phyloP scores from a whole-genome alignment of 495 filamentous ascomycete genomes.

The Neohortaea acidophila region DNA sequence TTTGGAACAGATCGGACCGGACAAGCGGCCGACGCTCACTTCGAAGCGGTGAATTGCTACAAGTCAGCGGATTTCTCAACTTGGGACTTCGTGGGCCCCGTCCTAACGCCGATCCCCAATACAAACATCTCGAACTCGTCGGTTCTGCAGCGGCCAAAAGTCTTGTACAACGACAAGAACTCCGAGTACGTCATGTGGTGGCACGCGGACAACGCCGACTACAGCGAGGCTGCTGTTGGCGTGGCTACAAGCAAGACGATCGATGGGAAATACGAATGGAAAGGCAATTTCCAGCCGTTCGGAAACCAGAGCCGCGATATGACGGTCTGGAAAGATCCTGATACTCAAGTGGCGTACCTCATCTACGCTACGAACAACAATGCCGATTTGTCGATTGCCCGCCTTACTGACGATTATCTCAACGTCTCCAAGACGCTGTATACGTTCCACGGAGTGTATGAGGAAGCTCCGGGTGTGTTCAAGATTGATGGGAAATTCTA shows the following conservation, averaged over 20 bases:
- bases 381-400: neutral
- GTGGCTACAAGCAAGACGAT: neutral
- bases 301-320: conserved; percentile 1
- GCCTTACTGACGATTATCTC: neutral
- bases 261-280: neutral
- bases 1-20: conserved; percentile 1
- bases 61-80: neutral
- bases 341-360: neutral
- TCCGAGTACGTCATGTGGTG: conserved; percentile 2
- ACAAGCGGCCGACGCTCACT: neutral
- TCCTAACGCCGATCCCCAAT: neutral
- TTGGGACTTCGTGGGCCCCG: neutral
- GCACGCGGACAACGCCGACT: neutral
- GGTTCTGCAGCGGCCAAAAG: neutral
- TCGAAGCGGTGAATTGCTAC: conserved; percentile 1
- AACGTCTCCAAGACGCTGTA: neutral
- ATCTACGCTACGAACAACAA: conserved; percentile 2
- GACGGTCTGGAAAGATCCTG: conserved; percentile 1
- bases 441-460: neutral
- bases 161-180: conserved; percentile 3
- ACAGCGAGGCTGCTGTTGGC: neutral
- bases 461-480: conserved; percentile 10
- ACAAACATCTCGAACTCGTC: neutral
- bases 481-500: conserved; percentile 3
- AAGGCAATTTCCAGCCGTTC: neutral